These are phyloP conservation scores for Pseudogymnoascus verrucosus DNA, from an alignment of 2,329 filamentous ascomycete genomes.

Conservation along the genomic window DNA sequence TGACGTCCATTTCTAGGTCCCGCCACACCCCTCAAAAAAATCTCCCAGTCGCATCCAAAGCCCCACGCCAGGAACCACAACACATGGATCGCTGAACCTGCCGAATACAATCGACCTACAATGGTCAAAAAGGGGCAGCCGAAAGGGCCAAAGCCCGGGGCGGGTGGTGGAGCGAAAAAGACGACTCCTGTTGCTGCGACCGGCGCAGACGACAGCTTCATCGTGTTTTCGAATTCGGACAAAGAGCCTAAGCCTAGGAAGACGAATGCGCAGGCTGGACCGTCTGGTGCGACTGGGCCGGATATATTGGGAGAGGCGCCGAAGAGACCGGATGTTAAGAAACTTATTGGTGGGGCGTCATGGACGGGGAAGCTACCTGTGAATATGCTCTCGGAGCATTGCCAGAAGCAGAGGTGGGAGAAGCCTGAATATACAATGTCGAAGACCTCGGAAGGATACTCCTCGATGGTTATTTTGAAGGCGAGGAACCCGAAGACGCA, in stretches of 20 bases:
- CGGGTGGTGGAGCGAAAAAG: slow-evolving; percentile 22
- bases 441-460: slow-evolving; percentile 65
- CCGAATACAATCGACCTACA: slow-evolving; percentile 14
- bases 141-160: slow-evolving; percentile 27
- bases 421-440: slow-evolving; percentile 83
- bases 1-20: not conserved
- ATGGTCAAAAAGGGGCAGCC: slow-evolving; percentile 30
- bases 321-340: slow-evolving; percentile 54
- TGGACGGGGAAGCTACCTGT: slow-evolving; percentile 97
- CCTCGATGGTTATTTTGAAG: slow-evolving; percentile 73
- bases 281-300: slow-evolving; percentile 20
- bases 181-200: slow-evolving; percentile 22
- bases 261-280: slow-evolving; percentile 13
- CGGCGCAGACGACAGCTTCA: slow-evolving; percentile 42
- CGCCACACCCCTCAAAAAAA: slow-evolving; percentile 1
- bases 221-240: slow-evolving; percentile 50
- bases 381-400: slow-evolving; percentile 88
- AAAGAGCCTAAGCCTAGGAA: slow-evolving; percentile 36
- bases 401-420: slow-evolving; percentile 92
- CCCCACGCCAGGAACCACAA: not conserved
- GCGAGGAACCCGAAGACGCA: slow-evolving; percentile 73
- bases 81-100: slow-evolving; percentile 9
- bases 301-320: slow-evolving; percentile 25
- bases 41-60: not conserved
- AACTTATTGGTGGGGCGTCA: slow-evolving; percentile 85